Conservation (phyloP, 179 eudicot genomes). For the Nepenthes alata region DNA sequence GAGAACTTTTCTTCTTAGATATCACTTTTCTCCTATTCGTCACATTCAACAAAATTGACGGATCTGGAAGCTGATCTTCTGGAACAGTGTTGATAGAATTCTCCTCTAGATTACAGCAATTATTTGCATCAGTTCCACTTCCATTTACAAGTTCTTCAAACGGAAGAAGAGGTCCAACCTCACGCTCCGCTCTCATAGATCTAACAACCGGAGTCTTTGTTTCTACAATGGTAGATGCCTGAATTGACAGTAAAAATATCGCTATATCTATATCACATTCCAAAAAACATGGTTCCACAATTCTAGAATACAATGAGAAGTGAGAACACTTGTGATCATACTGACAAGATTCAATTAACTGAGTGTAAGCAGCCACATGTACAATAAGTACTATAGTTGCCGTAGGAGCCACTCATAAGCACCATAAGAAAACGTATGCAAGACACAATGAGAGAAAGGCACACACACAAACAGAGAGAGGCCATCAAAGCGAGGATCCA, state of each 20-base stretch:
- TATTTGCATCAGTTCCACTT: slow-evolving; percentile 25
- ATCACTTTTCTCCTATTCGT: slow-evolving; percentile 73
- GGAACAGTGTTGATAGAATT: slow-evolving; percentile 9
- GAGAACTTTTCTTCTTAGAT: slow-evolving; percentile 40
- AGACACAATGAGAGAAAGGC: too few species aligned
- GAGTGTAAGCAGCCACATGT: too few species aligned
- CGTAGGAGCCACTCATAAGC: too few species aligned
- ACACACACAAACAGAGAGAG: too few species aligned
- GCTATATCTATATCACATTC: background rate
- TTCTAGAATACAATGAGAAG: too few species aligned
- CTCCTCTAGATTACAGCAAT: slow-evolving; percentile 25
- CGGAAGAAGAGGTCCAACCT: slow-evolving; percentile 59
- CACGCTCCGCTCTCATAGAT: slow-evolving; percentile 31
- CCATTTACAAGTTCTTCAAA: slow-evolving; percentile 67
- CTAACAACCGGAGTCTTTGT: slow-evolving; percentile 30
- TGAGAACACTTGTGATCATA: too few species aligned
- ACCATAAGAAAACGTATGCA: too few species aligned
- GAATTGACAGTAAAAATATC: background rate
- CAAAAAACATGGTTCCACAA: too few species aligned
- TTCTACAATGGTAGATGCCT: slow-evolving; percentile 31
- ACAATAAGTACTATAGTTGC: too few species aligned
- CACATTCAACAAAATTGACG: slow-evolving; percentile 60
- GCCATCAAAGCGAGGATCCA: too few species aligned
- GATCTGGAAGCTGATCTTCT: slow-evolving; percentile 57
- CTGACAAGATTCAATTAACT: too few species aligned